phyloP scores from a whole-genome alignment of 129 eudicot species.

The Cynara cardunculus region DNA sequence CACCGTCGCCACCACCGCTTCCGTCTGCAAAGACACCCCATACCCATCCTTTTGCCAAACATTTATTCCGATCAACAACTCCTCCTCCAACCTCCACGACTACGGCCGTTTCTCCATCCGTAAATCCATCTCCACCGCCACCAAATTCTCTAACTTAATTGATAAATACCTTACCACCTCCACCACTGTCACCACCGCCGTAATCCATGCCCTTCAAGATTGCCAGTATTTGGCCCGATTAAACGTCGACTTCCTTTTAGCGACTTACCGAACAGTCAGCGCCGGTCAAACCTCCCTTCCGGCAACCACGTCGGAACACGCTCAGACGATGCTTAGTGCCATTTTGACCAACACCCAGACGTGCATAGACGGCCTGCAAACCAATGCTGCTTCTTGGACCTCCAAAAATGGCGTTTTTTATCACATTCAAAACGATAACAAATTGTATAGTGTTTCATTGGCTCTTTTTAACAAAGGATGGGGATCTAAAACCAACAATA shows the following conservation, averaged over 20 bases:
- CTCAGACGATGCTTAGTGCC: constrained; percentile 51
- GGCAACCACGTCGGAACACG: constrained; percentile 20
- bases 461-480: constrained; percentile 48
- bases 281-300: constrained; percentile 16
- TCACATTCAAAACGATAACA: constrained; percentile 30
- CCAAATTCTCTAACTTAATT: constrained; percentile 23
- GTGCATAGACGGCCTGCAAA: constrained; percentile 48
- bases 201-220: constrained; percentile 44
- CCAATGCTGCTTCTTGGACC: constrained; percentile 23
- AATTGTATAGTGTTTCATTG: constrained; percentile 45
- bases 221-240: constrained; percentile 34
- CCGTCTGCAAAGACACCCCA: constrained; percentile 47
- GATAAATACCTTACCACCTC: constrained; percentile 16
- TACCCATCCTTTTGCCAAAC: constrained; percentile 45
- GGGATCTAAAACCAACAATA: constrained; percentile 11
- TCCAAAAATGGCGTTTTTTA: constrained; percentile 24
- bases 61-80: constrained; percentile 17
- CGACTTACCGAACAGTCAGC: constrained; percentile 15
- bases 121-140: constrained; percentile 34
- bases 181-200: constrained; percentile 8
- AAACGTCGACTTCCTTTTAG: constrained; percentile 34
- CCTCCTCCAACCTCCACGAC: constrained; percentile 30
- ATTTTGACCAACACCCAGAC: constrained; percentile 46
- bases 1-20: constrained; percentile 4
- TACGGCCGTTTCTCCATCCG: constrained; percentile 39